Evolutionary conservation across 2,329 filamentous ascomycete species (phyloP), one percentile per base, ranked within the genome.

Genomic region (Periglandula ipomoeae): DNA sequence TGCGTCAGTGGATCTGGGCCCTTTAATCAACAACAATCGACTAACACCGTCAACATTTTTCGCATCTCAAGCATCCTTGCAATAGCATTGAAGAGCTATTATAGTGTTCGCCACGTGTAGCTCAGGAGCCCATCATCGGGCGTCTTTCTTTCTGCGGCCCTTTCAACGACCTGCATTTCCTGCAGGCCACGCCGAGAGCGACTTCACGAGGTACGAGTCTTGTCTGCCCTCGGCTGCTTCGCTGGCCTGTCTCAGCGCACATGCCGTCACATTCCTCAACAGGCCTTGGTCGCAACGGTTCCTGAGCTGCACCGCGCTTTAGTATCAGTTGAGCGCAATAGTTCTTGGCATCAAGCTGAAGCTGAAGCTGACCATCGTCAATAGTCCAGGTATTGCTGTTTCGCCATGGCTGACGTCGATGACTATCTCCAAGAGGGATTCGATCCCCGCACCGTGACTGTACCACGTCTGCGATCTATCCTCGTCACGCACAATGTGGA

Each of bases 361-460:
- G 23, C 35, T 22, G 34, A 17, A 46, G 17, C 44, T 46, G 19
- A 46, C 42, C 26, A 35, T 22, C 48, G 39, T n/a, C 41, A 48
- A 51, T 48, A 47, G 32, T 11, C 15, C 19, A 26, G 23, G 37
- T 19, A 32, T 39, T 30, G 15, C 9, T 32, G 17, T 26, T 19
- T 46, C 52, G 50, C 41, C 56, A 84, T 84, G 80, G 76, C 77
- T 24, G 81, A 84, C 59, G 71, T 80, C 55, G 87, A 90, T 57
- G 86, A 89, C 56, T 98, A 97, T 65, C 82, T 97, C 27, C 82
- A 90, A 61, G 78, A 87, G 48, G 87, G 80, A 59, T 97, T 96
- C 65, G 89, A 98, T 64, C 82, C 93, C 19, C 76, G 78, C 61
- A 81, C 78, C 55, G 79, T 97, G 54, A 97, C 89, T 1, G 82